Conservation (phyloP, 2,329 filamentous ascomycete genomes). For the Monosporascus cannonballus region DNA sequence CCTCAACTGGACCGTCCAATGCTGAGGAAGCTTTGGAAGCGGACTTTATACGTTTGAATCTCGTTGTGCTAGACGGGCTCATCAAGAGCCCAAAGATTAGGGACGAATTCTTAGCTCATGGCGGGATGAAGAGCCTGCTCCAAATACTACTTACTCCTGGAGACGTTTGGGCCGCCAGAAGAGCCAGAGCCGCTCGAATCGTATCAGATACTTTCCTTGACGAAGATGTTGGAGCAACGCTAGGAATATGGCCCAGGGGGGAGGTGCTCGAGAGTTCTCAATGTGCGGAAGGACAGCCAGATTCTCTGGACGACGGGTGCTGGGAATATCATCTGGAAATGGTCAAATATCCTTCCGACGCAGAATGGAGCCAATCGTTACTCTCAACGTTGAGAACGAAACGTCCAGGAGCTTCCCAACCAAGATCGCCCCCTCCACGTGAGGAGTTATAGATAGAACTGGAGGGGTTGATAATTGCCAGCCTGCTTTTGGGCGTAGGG, state of each 20-base stretch:
- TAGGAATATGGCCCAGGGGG: conserved; percentile 49
- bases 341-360: conserved; percentile 5
- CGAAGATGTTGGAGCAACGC: conserved; percentile 52
- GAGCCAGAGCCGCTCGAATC: conserved; percentile 50
- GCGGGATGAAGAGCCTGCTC: conserved; percentile 48
- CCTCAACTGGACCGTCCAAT: conserved; percentile 8
- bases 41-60: conserved; percentile 18
- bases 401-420: conserved; percentile 2
- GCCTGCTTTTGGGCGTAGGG: neutral
- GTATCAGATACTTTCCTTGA: conserved; percentile 63
- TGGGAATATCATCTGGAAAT: conserved; percentile 48
- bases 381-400: conserved; percentile 15
- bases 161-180: conserved; percentile 43
- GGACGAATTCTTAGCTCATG: conserved; percentile 46
- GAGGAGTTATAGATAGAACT: conserved; percentile 9
- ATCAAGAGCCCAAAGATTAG: conserved; percentile 48
- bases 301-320: conserved; percentile 42
- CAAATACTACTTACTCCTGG: conserved; percentile 25
- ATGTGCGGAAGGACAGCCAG: conserved; percentile 27
- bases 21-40: conserved; percentile 13
- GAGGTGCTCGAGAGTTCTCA: conserved; percentile 27
- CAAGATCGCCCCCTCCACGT: neutral
- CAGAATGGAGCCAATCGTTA: conserved; percentile 38
- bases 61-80: conserved; percentile 50
- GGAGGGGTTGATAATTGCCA: neutral